Conservation (phyloP, 208 protist genomes). For the Leishmania major region DNA sequence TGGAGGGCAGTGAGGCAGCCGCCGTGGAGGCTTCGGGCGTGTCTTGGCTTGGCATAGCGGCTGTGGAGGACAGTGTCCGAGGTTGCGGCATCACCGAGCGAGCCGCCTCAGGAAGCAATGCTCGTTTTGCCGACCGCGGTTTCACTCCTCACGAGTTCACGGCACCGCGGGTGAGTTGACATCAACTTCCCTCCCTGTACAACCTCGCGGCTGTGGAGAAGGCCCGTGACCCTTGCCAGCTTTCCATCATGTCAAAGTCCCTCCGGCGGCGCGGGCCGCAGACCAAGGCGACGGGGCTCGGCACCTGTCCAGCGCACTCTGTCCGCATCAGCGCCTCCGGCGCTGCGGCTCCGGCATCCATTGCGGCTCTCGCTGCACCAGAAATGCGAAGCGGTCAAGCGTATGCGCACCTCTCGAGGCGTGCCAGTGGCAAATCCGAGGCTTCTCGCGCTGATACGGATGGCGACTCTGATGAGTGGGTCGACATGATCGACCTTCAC, state of each 20-base stretch:
- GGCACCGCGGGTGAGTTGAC: not conserved
- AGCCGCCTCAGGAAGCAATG: not conserved
- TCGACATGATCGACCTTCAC: not conserved
- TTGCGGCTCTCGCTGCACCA: not conserved
- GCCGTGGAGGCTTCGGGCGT: too few relatives aligned
- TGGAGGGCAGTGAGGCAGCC: not conserved
- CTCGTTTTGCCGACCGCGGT: not conserved
- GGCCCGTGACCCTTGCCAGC: not conserved
- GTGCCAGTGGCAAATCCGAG: not conserved
- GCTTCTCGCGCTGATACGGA: too few relatives aligned
- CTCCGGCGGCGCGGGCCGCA: not conserved
- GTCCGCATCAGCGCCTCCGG: not conserved
- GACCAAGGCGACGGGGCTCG: not conserved
- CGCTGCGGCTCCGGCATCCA: not conserved
- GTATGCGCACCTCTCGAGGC: not conserved
- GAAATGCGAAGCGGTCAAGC: not conserved
- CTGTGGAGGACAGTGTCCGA: not conserved
- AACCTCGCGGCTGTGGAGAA: not conserved
- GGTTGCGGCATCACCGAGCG: not conserved
- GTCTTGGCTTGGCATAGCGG: not conserved
- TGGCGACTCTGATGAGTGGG: not conserved
- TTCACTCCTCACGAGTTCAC: not conserved
- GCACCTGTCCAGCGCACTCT: not conserved
- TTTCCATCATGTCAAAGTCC: not conserved
- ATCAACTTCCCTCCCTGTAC: not conserved